Conservation (phyloP, 202 grass and related monocot species). For the Digitaria exilis region DNA sequence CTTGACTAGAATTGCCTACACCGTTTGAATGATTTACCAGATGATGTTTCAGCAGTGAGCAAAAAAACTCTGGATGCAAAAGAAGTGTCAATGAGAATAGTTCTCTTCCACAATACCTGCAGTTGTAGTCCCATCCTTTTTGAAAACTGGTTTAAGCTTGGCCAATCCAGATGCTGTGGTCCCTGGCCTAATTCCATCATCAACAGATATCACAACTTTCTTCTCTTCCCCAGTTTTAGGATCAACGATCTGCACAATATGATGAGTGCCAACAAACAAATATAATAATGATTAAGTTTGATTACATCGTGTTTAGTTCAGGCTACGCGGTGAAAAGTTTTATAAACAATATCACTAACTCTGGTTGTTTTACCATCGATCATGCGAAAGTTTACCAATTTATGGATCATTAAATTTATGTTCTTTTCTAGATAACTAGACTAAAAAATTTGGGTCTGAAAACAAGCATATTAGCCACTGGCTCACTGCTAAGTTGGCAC, state of each 20-base stretch:
- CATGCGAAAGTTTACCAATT: too few relatives aligned
- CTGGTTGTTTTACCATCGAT: too few relatives aligned
- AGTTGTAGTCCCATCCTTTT: slow-evolving; percentile 94
- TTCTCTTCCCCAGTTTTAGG: slow-evolving; percentile 95
- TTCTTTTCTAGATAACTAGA: not conserved
- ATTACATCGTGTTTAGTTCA: too few relatives aligned
- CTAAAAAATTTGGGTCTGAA: not conserved
- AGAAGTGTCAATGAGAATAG: not conserved
- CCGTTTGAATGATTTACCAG: slow-evolving; percentile 10
- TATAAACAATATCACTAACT: too few relatives aligned
- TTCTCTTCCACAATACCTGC: slow-evolving; percentile 58
- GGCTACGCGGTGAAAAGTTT: too few relatives aligned
- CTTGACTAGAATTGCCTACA: slow-evolving; percentile 97
- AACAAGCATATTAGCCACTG: not conserved
- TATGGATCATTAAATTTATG: too few relatives aligned
- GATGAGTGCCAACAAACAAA: not conserved
- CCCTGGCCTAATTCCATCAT: slow-evolving; percentile 92
- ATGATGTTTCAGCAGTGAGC: not conserved
- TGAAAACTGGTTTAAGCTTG: slow-evolving; percentile 93
- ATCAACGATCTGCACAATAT: slow-evolving; percentile 64
- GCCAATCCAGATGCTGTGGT: slow-evolving; percentile 65
- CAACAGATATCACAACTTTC: slow-evolving; percentile 84
- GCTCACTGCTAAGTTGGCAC: not conserved
- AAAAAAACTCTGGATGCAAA: not conserved
- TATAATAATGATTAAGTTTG: not conserved